Base-by-base conservation (phyloP, 2,329 filamentous ascomycete species). In the Fusarium succisae region DNA sequence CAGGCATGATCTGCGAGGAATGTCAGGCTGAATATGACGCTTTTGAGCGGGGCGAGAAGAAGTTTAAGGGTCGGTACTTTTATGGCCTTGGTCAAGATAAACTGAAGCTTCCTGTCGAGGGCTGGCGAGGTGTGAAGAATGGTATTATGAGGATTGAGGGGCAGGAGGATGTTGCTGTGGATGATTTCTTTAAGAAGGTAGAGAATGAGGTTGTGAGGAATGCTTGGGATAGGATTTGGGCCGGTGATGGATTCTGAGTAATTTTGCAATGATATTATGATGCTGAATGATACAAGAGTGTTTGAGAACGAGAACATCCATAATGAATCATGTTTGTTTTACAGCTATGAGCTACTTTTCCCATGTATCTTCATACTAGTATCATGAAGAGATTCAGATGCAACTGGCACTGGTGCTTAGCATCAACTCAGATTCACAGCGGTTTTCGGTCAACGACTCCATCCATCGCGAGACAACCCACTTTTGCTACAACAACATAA, bases 21-120 rank as follows among this genome's bases (percentile, higher is more conserved):
- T 70, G 65, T 0, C 54, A 70, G 1, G 43, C 43, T 3, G 48
- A 20, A 38, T 64, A 55, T 14, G 65, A 69, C 5, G 30, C 58
- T 3, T 35, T 50, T 2, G 8, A 26, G 2, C 37, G 55, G 2
- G 58, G 38, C 0, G 48, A 59, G 11, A 48, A 28, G 37, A 24
- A 22, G 22, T 30, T 69, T 1, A 32, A 43, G 3, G 66, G 67
- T 3, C 2, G n/a, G 8, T 45, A 18, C 38, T 51, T 69, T 0
- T 32, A 50, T 6, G 44, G 60, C 0, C 22, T 65, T 3, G 39
- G 43, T 1, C 66, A 70, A 0, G 54, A 64, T 15, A 37, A 28
- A 2, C 4, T 70, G 3, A 69, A 69, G 11, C 39, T 70, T 20
- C 68, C 68, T 3, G 10, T 70, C 1, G 68, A 70, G 10, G 67